phyloP scores from a whole-genome alignment of 306 rosid genomes.

The Herpetospermum pedunculosum region DNA sequence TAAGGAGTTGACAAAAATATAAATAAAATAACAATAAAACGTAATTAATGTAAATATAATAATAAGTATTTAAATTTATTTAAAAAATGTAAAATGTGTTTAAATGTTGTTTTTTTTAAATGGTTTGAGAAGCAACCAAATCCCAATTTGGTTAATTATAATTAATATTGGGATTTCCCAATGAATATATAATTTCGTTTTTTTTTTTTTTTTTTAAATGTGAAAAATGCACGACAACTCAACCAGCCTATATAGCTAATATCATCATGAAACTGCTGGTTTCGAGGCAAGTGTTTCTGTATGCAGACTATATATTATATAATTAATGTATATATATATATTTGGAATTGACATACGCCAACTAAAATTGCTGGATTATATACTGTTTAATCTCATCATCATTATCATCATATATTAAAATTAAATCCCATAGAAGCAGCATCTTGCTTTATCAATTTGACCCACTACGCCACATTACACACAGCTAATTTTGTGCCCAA shows the following conservation, averaged over 20 bases:
- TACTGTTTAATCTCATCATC: not conserved
- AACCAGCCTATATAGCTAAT: not conserved
- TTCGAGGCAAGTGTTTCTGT: not conserved
- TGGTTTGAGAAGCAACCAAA: too few relatives aligned
- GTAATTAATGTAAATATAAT: too few relatives aligned
- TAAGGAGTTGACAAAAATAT: too few relatives aligned
- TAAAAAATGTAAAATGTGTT: too few relatives aligned
- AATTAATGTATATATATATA: not conserved
- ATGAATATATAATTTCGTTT: not conserved
- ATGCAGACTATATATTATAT: not conserved
- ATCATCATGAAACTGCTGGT: not conserved
- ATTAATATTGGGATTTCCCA: not conserved
- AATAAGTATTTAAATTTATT: too few relatives aligned
- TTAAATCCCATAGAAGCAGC: not conserved
- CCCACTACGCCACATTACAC: not conserved
- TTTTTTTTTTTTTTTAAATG: not conserved
- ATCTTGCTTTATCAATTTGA: not conserved
- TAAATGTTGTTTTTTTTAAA: too few relatives aligned
- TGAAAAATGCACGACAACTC: not conserved
- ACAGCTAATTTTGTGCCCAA: not conserved
- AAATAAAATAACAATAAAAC: too few relatives aligned
- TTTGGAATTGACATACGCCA: not conserved
- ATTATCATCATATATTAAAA: not conserved
- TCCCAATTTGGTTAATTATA: not conserved
- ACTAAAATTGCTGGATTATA: not conserved